These are phyloP conservation scores for Naganishia vishniacii DNA, from an alignment of 768 basidiomycete species.

Conservation along the genomic window DNA sequence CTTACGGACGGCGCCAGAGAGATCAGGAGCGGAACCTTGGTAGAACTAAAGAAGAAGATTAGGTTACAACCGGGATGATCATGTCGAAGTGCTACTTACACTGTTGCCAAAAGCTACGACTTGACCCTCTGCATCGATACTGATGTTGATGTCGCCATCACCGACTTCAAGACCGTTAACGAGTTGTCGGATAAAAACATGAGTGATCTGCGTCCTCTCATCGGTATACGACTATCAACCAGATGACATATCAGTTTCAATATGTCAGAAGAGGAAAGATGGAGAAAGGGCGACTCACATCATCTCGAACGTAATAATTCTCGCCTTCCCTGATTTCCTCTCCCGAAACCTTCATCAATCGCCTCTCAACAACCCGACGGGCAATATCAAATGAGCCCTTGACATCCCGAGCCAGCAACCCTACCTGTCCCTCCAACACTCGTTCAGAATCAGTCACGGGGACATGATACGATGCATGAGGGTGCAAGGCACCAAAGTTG, in stretches of 20 bases:
- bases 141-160: conserved; percentile 88
- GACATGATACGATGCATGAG: conserved; percentile 56
- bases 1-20: not conserved
- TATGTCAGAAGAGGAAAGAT: no score
- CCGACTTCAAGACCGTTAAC: conserved; percentile 79
- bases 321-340: conserved; percentile 33
- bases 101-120: conserved; percentile 75
- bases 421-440: conserved; percentile 12
- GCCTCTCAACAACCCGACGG: conserved; percentile 30
- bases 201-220: conserved; percentile 73
- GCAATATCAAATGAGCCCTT: conserved; percentile 36
- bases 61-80: not conserved
- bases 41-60: conserved; percentile 61
- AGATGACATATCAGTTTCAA: not conserved
- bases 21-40: conserved; percentile 56
- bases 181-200: conserved; percentile 79
- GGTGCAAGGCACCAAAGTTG: conserved; percentile 75
- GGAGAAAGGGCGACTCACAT: conserved; percentile 44
- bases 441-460: conserved; percentile 28
- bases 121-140: conserved; percentile 69
- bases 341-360: conserved; percentile 21
- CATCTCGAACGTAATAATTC: conserved; percentile 44
- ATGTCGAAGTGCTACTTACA: conserved; percentile 52
- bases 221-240: conserved; percentile 63
- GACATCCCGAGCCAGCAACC: conserved; percentile 12